Base-by-base conservation (phyloP, 2,329 filamentous ascomycete genomes). In the Diplodia sapinea region DNA sequence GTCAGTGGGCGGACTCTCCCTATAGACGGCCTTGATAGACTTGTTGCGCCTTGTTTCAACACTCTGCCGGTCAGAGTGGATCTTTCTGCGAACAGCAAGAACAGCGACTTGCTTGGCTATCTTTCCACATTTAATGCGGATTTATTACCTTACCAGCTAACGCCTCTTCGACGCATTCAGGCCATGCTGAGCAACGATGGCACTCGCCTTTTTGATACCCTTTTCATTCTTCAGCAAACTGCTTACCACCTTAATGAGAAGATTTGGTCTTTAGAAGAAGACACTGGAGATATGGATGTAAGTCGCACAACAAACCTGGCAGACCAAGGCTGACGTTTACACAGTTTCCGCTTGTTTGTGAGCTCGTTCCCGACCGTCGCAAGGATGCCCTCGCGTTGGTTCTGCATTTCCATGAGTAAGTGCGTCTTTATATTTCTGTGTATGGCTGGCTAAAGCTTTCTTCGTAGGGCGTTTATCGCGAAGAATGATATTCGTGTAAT, bases 31-130 rank as follows among this genome's bases (percentile, higher is more conserved):
- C 82, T 94, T 12, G 88, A 94, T 47, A 82, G 84, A 4, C 85
- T 97, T 6, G 86, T 96, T n/a, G 93, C 92, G 0, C 94, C 94
- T 0, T 96, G 93, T 76, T 97, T 97, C 82, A 97, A 97, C 74
- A 96, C 94, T 0, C 79, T 97, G 13, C 93, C 94, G 0, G 75
- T 93, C 1, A 86, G 92, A 31, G 79, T 88, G 17, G 79, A 87
- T 38, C 69, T 91, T 11, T 78, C 82, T 1, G 74, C 75, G 2
- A 76, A 76, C 1, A 80, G 77, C 0, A 84, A 83, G 17, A 88
- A 89, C 67, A 72, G 82, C 0, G 84, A 88, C 5, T 75, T 93
- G 12, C 79, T 90, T 31, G 86, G 85, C 67, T 76, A 80, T 2
- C 82, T 92, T 2, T 89, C 93, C 63, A 77, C 78, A 0, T 75